Evolutionary conservation across 257 asterid genomes (phyloP).

Genomic region (Plantago major): DNA sequence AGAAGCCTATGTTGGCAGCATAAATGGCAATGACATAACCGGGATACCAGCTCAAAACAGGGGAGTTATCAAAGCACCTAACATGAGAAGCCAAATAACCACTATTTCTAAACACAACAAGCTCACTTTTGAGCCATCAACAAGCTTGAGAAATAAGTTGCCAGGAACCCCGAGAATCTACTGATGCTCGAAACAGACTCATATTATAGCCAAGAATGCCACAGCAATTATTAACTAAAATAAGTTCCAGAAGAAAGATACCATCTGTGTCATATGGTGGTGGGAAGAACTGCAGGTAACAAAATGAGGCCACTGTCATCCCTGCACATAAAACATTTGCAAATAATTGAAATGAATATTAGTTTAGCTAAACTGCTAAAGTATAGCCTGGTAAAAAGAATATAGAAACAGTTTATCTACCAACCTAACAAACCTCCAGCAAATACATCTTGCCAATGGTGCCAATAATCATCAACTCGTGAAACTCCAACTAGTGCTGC

Average conservation of each 20-base stretch:
- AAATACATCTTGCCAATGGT: conserved; percentile 45
- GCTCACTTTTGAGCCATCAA: no score
- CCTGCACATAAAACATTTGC: conserved; percentile 48
- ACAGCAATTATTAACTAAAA: conserved; percentile 2
- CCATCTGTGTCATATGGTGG: conserved; percentile 85
- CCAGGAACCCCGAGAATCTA: not conserved
- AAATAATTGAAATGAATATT: conserved; percentile 20
- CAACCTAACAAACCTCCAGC: conserved; percentile 38
- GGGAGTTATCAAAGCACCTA: no score
- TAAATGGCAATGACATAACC: no score
- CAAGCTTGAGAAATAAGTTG: no score
- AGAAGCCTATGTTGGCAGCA: no score
- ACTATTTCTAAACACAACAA: no score
- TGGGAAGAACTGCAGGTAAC: conserved; percentile 93
- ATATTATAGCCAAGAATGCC: not conserved
- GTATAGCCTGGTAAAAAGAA: conserved; percentile 9
- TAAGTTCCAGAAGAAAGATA: conserved; percentile 26
- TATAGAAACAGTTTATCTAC: conserved; percentile 2
- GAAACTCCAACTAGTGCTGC: conserved; percentile 44
- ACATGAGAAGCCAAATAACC: no score
- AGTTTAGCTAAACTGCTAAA: conserved; percentile 6
- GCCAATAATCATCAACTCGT: conserved; percentile 48
- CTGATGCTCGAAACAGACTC: conserved; percentile 5
- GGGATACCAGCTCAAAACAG: no score
- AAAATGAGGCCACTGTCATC: conserved; percentile 65